Evolutionary conservation across 176 grass and related monocot species (phyloP).

Genomic region (Aegilops longissima): DNA sequence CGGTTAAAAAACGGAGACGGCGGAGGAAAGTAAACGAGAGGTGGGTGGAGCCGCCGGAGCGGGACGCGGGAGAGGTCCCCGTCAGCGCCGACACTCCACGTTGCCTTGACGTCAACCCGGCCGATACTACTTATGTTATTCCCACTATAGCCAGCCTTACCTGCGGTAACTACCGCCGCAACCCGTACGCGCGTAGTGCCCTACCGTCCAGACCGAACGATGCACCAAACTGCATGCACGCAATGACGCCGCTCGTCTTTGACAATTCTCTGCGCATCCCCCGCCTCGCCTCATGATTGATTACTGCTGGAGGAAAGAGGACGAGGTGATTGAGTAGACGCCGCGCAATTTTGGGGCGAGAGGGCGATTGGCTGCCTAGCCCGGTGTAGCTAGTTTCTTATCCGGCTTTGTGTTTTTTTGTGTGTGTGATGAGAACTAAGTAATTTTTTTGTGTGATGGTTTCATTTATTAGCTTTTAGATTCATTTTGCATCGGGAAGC

Average conservation of each 20-base stretch:
- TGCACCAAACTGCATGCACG: neutral
- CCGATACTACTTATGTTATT: no score
- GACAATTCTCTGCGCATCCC: constrained; percentile 32
- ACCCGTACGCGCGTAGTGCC: neutral
- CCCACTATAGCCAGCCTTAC: no score
- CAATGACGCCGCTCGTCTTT: neutral
- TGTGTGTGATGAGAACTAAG: no score
- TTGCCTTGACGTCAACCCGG: constrained; percentile 51
- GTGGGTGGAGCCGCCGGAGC: neutral
- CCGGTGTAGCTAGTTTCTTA: neutral
- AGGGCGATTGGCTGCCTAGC: constrained; percentile 1
- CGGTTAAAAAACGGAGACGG: constrained; percentile 22
- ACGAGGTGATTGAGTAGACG: neutral
- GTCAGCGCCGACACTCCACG: constrained; percentile 62
- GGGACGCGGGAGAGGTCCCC: constrained; percentile 37
- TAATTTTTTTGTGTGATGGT: no score
- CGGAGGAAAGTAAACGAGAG: constrained; percentile 57
- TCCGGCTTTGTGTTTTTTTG: neutral
- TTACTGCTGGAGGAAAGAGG: neutral
- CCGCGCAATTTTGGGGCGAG: neutral
- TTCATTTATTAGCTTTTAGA: no score
- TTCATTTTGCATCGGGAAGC: no score
- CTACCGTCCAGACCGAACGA: neutral
- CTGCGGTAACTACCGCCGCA: constrained; percentile 41
- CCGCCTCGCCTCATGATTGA: constrained; percentile 30